Evolutionary conservation across 2,329 filamentous ascomycete species (phyloP), one percentile per base, ranked within the genome.

Genomic region (Fusarium verticillioides): DNA sequence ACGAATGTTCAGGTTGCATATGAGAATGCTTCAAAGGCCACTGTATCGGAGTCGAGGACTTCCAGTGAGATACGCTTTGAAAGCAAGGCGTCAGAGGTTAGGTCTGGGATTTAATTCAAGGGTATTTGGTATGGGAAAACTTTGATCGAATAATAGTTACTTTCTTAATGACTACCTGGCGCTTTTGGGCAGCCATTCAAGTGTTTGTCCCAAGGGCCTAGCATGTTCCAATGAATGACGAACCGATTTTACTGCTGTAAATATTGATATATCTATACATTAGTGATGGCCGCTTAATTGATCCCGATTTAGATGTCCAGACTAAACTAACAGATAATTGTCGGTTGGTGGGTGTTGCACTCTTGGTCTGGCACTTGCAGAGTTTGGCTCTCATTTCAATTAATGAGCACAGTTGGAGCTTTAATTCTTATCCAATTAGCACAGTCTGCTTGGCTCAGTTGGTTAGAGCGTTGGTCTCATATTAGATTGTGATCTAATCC

Each of bases 1-100:
- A 83, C 79, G 5, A 78, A 82, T 21, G 69, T 80, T 23, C 66
- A 79, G 47, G 56, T 79, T 15, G 46, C 66, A 3, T 79, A 77
- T 23, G 73, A 78, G 44, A 72, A 73, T 44, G 36, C 43, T 5
- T 73, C 69, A 2, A 75, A 70, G n/a, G 42, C 37, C 4, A 66
- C 46, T 19, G 54, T 67, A 1, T 60, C 73, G 7, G 60, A 61
- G 7, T 66, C 64, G 6, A 58, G 70, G 4, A 71, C 66, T 1
- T 73, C 71, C 26, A 72, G 71, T n/a, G 71, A 73, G 23, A 23
- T 64, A 26, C 61, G 65, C 1, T 73, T 54, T n/a, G 71, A 67
- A 26, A 62, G n/a, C 6, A 73, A 73, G 18, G 32, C 49, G 2
- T 60, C 70, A 0, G 66, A 73, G 36, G 18, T 57, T 1, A 67